phyloP scores from a whole-genome alignment of 495 filamentous ascomycete genomes.

The Talaromyces thailandensis region DNA sequence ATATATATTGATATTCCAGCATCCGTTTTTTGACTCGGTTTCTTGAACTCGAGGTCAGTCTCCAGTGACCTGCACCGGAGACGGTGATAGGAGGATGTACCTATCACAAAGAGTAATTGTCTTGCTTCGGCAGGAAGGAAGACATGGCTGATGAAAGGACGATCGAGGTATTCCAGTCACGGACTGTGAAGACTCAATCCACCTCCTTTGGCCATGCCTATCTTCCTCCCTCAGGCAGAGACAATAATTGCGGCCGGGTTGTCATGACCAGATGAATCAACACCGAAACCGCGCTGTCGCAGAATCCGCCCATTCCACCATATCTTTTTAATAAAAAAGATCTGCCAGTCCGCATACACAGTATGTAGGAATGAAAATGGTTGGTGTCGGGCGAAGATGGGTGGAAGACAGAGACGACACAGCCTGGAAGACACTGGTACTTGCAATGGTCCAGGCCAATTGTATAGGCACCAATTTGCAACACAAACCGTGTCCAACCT shows the following conservation, averaged over 20 bases:
- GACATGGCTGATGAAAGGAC: not conserved
- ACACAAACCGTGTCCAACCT: not conserved
- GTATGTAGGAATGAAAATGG: slow-evolving; percentile 2
- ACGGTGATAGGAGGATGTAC: not conserved
- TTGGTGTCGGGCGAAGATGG: slow-evolving; percentile 10
- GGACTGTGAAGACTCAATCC: not conserved
- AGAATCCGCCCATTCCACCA: not conserved
- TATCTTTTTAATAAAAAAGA: not conserved
- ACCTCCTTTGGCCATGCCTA: not conserved
- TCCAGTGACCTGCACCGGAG: not conserved
- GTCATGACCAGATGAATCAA: slow-evolving; percentile 1
- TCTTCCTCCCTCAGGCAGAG: not conserved
- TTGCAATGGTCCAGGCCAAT: not conserved
- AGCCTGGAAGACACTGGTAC: slow-evolving; percentile 11
- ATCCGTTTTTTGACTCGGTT: not conserved
- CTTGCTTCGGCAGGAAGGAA: not conserved
- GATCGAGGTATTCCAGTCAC: not conserved
- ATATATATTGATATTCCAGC: slow-evolving; percentile 2
- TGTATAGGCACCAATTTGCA: not conserved
- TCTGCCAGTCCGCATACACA: slow-evolving; percentile 2
- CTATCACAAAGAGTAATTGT: not conserved
- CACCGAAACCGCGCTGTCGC: not conserved
- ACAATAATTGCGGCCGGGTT: slow-evolving; percentile 1
- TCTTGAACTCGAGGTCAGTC: not conserved
- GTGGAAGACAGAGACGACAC: slow-evolving; percentile 5